phyloP scores from a whole-genome alignment of 495 filamentous ascomycete genomes.

The Penicillium dipodomyicola region DNA sequence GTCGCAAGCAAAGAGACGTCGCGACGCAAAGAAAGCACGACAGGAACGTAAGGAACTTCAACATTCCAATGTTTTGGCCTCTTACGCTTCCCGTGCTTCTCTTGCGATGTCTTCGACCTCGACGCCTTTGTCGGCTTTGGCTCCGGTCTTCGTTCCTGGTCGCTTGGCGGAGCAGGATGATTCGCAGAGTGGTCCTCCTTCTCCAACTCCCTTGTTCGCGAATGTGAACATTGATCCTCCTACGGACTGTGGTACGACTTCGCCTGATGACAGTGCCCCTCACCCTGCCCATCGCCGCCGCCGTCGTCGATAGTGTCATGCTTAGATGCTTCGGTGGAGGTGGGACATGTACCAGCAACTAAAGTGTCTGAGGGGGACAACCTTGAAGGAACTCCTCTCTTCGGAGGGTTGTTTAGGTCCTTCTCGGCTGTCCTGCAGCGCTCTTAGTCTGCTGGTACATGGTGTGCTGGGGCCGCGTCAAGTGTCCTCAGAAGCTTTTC shows the following conservation, averaged over 20 bases:
- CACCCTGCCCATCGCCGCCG: neutral
- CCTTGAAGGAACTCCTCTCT: conserved; percentile 2
- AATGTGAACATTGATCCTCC: neutral
- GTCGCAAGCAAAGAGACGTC: conserved; percentile 3
- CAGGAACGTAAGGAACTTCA: neutral
- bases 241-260: conserved; percentile 1
- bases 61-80: neutral
- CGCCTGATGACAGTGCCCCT: neutral
- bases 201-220: neutral
- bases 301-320: neutral
- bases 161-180: neutral
- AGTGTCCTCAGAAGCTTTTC: conserved; percentile 1
- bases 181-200: conserved; percentile 2
- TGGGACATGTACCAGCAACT: neutral
- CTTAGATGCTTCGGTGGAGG: neutral
- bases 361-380: conserved; percentile 1
- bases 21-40: neutral
- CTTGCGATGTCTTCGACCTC: neutral
- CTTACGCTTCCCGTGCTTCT: neutral
- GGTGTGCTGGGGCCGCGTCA: neutral
- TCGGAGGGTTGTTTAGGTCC: conserved; percentile 6
- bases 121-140: conserved; percentile 3
- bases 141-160: neutral
- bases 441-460: neutral
- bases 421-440: neutral